A percentile compares a stretch with the other conserved stretches of the same genome.
These are phyloP conservation scores for Neotropicomus parvogracilis DNA, from an alignment of 1,284 basidiomycete genomes.

Conservation along the genomic window DNA sequence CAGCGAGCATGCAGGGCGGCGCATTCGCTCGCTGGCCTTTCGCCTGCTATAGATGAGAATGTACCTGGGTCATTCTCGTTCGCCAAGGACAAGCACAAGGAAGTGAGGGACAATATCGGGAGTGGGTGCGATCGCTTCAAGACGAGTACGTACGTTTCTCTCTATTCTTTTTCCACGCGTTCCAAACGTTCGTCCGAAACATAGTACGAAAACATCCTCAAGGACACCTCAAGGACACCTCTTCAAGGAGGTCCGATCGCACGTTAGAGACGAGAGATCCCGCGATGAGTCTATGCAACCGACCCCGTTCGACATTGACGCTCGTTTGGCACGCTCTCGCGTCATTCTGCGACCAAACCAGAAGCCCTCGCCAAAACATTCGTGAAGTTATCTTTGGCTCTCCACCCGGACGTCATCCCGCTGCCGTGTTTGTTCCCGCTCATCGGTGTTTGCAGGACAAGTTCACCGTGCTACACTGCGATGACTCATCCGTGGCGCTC, in stretches of 20 bases:
- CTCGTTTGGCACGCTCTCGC: no score
- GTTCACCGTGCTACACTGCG: constrained; percentile 76
- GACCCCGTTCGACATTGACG: no score
- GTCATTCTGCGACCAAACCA: not conserved
- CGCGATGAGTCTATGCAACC: constrained; percentile 57
- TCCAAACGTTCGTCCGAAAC: not conserved
- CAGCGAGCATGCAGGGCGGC: no score
- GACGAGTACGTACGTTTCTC: constrained; percentile 71
- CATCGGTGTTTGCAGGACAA: constrained; percentile 58
- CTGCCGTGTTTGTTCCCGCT: constrained; percentile 74
- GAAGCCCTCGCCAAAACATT: constrained; percentile 48
- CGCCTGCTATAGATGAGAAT: no score
- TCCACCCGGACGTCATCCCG: constrained; percentile 72
- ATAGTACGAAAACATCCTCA: constrained; percentile 71
- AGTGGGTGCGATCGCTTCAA: constrained; percentile 62
- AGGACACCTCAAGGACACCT: constrained; percentile 69
- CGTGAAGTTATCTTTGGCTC: constrained; percentile 64
- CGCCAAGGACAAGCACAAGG: constrained; percentile 57
- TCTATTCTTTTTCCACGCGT: not conserved
- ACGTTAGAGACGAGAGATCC: constrained; percentile 53
- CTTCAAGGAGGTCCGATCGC: no score
- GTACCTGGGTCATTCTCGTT: constrained; percentile 73
- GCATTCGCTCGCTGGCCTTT: no score
- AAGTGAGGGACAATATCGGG: constrained; percentile 60
- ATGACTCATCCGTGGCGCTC: constrained; percentile 59